Evolutionary conservation across 1,139 yeast species (phyloP), one percentile per base, ranked within the genome.

Genomic region (Suhomyces wounanorum): DNA sequence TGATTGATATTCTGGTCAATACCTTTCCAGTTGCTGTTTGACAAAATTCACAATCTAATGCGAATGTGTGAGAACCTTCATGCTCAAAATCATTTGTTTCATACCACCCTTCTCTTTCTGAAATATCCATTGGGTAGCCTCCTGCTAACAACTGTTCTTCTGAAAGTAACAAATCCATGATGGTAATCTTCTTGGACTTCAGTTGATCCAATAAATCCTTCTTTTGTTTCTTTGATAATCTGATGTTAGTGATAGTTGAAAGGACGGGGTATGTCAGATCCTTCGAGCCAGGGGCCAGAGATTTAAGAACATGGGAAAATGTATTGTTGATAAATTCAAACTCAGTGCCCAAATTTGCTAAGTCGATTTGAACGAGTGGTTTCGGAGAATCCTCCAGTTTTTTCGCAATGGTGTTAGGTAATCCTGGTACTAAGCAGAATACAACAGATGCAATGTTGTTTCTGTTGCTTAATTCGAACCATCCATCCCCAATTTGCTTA

Each of bases 11-110:
- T 52, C 98, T 75, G 0, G 98, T 84, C 40, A 92, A 72, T 3
- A 84, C 96, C 44, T 79, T 76, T 0, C 89, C 90, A 1, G 63
- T 56, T 0, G 71, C 80, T 0, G 94, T 71, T 51, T 77, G 71
- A 64, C 97, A 90, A 89, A 94, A 94, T 68, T 94, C 99, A 71
- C 99, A 94, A 68, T 94, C 99, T 21, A 94, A 61, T 0, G 96
- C 95, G 70, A 81, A 89, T 0, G 87, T 83, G 49, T 75, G 83
- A 3, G 86, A 79, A 0, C 83, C 85, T 3, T 72, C 81, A 55
- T 82, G 84, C 1, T 75, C 80, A 56, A 79, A 77, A 0, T 62
- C 56, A 16, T 46, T 56, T 0, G 96, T 89, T 52, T 83, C 83
- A 0, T 78, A 79, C 87, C 89, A 87, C 1, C 72, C 79, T 5